A percentile compares a stretch with the other conserved stretches of the same genome.
Conservation (phyloP, 495 filamentous ascomycete genomes). For the Penicillium simplicissimum region DNA sequence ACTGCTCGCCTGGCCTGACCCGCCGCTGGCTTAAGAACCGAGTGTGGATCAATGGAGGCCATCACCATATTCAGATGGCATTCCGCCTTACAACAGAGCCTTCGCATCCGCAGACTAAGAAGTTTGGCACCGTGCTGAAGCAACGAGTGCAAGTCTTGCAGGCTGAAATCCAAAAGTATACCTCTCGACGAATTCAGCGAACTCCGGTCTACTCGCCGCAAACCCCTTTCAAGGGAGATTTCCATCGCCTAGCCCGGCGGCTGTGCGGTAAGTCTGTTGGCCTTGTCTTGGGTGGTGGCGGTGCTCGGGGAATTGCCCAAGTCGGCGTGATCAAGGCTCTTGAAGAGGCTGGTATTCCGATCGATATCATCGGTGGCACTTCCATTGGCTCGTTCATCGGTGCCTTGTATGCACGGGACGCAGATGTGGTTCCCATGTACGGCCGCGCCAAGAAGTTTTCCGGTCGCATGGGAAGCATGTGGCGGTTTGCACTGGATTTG, state of each 20-base stretch:
- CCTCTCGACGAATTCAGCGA: conserved; percentile 79
- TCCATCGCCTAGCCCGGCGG: conserved; percentile 86
- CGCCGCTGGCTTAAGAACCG: conserved; percentile 89
- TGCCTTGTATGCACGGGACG: conserved; percentile 91
- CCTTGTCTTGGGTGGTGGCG: conserved; percentile 89
- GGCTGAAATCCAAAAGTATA: conserved; percentile 97
- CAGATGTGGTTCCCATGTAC: conserved; percentile 95
- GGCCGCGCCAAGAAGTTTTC: conserved; percentile 96
- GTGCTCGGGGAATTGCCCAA: conserved; percentile 87
- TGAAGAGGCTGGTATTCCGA: conserved; percentile 94
- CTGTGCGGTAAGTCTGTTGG: conserved; percentile 94
- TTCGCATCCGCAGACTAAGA: conserved; percentile 72
- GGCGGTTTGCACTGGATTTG: conserved; percentile 92
- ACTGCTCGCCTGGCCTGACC: conserved; percentile 79
- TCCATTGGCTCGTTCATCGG: conserved; percentile 99
- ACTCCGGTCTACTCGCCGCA: conserved; percentile 88
- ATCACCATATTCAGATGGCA: conserved; percentile 97
- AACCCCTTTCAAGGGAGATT: conserved; percentile 92
- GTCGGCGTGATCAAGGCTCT: conserved; percentile 92
- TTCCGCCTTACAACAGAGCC: conserved; percentile 78
- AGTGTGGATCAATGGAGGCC: conserved; percentile 97
- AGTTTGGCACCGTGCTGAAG: conserved; percentile 82
- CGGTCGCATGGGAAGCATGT: conserved; percentile 94
- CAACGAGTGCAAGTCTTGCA: conserved; percentile 92
- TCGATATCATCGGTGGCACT: conserved; percentile 94